These are phyloP conservation scores for Podosphaera fusca DNA, from an alignment of 2,329 filamentous ascomycete genomes.

Conservation along the genomic window DNA sequence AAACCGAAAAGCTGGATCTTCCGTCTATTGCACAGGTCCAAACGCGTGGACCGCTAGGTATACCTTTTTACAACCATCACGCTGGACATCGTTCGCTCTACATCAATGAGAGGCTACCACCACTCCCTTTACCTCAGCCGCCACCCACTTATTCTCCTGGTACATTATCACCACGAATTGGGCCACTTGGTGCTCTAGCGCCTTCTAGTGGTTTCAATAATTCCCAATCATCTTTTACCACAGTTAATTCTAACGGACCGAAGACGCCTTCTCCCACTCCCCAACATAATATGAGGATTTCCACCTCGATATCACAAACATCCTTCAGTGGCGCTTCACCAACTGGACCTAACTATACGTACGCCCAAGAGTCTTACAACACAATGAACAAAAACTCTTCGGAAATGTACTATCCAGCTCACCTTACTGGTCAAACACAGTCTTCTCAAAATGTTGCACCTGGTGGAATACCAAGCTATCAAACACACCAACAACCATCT, in stretches of 20 bases:
- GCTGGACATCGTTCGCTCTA: conserved; percentile 40
- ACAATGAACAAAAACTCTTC: conserved; percentile 63
- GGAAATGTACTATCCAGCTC: conserved; percentile 68
- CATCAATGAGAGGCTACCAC: conserved; percentile 49
- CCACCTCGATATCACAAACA: conserved; percentile 19
- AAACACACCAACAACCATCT: conserved; percentile 47
- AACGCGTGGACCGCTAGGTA: conserved; percentile 53
- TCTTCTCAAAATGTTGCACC: conserved; percentile 58
- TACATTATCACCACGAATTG: conserved; percentile 52
- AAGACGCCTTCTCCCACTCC: conserved; percentile 60
- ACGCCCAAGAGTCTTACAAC: conserved; percentile 18
- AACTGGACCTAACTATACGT: conserved; percentile 20
- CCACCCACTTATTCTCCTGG: conserved; percentile 41
- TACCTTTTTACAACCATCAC: conserved; percentile 45
- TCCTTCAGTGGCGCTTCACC: conserved; percentile 14
- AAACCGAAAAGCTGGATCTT: conserved; percentile 85
- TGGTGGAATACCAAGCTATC: conserved; percentile 49
- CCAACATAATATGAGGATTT: conserved; percentile 24
- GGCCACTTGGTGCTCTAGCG: conserved; percentile 41
- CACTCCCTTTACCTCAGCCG: conserved; percentile 44
- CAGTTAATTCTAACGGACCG: conserved; percentile 33
- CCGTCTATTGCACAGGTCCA: conserved; percentile 68
- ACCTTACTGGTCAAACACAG: conserved; percentile 54
- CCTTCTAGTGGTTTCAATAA: conserved; percentile 28
- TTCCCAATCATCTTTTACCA: conserved; percentile 31